Percentiles rank a stretch among this genome's conserved stretches.
These are phyloP conservation scores for Zea mays DNA, from an alignment of 176 grass and related monocot genomes.

Conservation along the genomic window Zm-B73-REFERENCE-NAM-5.0 NC_050102.1:39650001-39650500, in stretches of 20 bases:
- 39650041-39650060: conserved; percentile 28
- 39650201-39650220: conserved; percentile 38
- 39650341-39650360: conserved; percentile 28
- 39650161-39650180: neutral
- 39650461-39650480: conserved; percentile 61
- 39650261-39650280: neutral
- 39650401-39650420: conserved; percentile 52
- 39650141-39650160: conserved; percentile 41
- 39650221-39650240: conserved; percentile 48
- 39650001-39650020: conserved; percentile 36
- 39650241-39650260: conserved; percentile 39
- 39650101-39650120: conserved; percentile 38
- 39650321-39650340: conserved; percentile 63
- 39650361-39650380: conserved; percentile 31
- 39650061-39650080: conserved; percentile 33
- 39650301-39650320: conserved; percentile 66
- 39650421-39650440: conserved; percentile 42
- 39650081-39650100: conserved; percentile 49
- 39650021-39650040: conserved; percentile 54
- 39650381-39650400: conserved; percentile 51
- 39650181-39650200: conserved; percentile 40
- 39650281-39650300: conserved; percentile 54
- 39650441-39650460: conserved; percentile 10
- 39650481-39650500: conserved; percentile 43
- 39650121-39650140: conserved; percentile 53